Conservation (phyloP, 371 early-diverging fungal species). For the Dinochytrium kinnereticum region DNA sequence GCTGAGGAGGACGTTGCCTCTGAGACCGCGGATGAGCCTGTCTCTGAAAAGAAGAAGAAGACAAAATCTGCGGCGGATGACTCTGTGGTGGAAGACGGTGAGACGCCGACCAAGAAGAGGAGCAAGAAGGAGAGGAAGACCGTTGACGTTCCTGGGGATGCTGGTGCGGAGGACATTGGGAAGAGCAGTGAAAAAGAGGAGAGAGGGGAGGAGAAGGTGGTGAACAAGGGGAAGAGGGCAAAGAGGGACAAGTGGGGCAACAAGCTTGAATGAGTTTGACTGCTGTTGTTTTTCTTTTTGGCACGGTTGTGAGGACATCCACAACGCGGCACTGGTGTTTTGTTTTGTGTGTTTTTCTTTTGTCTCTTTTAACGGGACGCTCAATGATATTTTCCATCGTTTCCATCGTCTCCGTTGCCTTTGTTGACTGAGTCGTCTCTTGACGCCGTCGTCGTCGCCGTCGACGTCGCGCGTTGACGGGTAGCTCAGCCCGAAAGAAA, state of each 20-base stretch:
- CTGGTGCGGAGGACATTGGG: too few species aligned
- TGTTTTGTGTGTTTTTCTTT: not conserved
- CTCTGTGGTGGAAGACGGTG: not conserved
- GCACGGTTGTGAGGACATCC: not conserved
- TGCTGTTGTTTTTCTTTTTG: not conserved
- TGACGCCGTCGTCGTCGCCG: too few species aligned
- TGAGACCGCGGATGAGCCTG: not conserved
- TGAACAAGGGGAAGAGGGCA: conserved; percentile 12
- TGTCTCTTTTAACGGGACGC: too few species aligned
- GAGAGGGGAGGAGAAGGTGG: conserved; percentile 6
- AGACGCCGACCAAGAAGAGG: too few species aligned
- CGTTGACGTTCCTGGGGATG: too few species aligned
- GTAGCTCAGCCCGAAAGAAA: too few species aligned
- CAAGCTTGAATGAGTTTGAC: not conserved
- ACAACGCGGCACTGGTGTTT: too few species aligned
- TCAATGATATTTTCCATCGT: too few species aligned
- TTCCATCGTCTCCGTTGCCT: not conserved
- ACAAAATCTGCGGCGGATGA: conserved; percentile 5
- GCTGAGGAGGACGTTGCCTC: not conserved
- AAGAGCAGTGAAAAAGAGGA: conserved; percentile 7
- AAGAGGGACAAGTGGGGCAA: conserved; percentile 31
- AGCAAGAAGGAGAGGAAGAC: too few species aligned
- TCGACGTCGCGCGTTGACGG: too few species aligned
- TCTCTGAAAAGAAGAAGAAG: conserved; percentile 9
- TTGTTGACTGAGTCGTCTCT: not conserved